Base-by-base conservation (phyloP, 257 asterid genomes). In the Gynochthodes officinalis region DNA sequence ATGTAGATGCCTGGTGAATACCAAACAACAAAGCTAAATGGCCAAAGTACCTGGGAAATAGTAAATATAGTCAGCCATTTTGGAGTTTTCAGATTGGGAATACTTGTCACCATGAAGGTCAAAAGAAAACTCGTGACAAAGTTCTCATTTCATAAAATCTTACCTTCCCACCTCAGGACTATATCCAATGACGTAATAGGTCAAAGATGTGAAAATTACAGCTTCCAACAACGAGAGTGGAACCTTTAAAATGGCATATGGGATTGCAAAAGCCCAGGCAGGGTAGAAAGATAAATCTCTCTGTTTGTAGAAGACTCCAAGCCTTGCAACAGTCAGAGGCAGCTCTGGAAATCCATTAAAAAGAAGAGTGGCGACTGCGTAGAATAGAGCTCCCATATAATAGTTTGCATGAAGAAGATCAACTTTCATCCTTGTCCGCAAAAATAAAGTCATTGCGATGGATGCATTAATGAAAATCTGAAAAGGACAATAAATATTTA, bases 121-220 rank as follows among this genome's bases (percentile, higher is more conserved):
- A 49, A 61, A 14, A 84, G 13, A 35, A n/a, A 33, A 19, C 18
- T 7, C 23, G 33, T 63, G 12, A 63, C 13, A 21, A 19, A 8
- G 44, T 0, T 5, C 21, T 9, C 37, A 30, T 53, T 37, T 46
- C 70, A 19, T 4, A 55, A 6, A 62, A 77, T n/a, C 89, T 77
- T 43, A 88, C 95, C 95, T 89, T 69, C 87, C 89, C 23, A 76
- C 80, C 72, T 86, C 88, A 2, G 90, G 90, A 73, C 69, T 79
- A 67, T 72, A 86, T 2, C 90, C 90, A 23, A 83, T 86, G 16
- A 73, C 81, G 40, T 79, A 86, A 64, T 86, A 86, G 73, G 86
- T 86, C 52, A 86, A 71, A 67, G 79, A 64, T 23, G 93, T 85
- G 88, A 90, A 89, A n/a, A 87, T 73, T 27, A 86, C 49, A 37